Conservation (phyloP, 2,329 filamentous ascomycete species). For the Talaromyces sp. region DNA sequence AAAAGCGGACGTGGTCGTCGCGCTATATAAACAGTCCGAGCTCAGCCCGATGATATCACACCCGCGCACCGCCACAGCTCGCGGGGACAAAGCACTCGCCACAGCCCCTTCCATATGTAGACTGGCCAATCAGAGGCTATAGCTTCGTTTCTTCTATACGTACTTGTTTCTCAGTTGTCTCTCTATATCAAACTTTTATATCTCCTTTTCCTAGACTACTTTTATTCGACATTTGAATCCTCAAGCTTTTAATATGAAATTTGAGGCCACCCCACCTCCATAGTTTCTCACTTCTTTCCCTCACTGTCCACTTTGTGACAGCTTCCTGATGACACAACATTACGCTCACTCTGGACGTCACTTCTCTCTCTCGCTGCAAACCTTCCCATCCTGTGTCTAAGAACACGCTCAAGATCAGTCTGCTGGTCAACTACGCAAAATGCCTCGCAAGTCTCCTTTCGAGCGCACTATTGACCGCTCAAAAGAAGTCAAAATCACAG, state of each 20-base stretch:
- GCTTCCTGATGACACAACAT: not conserved
- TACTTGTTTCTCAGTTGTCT: too few species aligned
- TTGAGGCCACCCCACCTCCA: too few species aligned
- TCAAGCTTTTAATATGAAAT: too few species aligned
- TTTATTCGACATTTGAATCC: too few species aligned
- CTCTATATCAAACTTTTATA: too few species aligned
- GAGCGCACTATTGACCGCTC: not conserved
- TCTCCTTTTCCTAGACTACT: too few species aligned
- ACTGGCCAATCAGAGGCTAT: not conserved
- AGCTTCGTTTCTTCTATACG: too few species aligned
- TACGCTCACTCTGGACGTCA: not conserved
- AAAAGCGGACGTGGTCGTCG: not conserved
- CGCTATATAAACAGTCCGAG: not conserved
- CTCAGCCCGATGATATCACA: not conserved
- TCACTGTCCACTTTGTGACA: not conserved
- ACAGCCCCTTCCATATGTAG: not conserved
- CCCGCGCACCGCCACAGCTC: not conserved
- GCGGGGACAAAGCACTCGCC: not conserved
- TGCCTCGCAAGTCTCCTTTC: not conserved
- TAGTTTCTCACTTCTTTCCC: not conserved
- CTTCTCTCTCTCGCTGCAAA: not conserved
- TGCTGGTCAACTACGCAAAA: not conserved
- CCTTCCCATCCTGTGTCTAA: not conserved
- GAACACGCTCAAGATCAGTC: not conserved
- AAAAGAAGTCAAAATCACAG: slow-evolving; percentile 7